Conservation (phyloP, 2,329 filamentous ascomycete genomes). For the Neonectria neomacrospora region DNA sequence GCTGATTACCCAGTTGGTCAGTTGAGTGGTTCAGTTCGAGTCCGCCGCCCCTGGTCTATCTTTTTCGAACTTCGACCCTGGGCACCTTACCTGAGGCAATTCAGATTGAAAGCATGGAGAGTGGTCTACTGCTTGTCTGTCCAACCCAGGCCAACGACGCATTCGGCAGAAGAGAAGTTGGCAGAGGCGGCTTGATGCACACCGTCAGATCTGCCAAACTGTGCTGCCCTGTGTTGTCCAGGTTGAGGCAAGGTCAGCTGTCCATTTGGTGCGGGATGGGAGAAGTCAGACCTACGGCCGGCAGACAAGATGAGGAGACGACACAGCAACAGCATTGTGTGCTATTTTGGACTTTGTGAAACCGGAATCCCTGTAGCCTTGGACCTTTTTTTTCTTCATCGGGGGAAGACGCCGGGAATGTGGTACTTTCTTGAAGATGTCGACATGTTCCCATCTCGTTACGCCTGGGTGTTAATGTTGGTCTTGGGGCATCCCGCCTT, state of each 20-base stretch:
- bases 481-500: neutral
- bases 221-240: neutral
- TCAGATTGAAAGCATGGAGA: neutral
- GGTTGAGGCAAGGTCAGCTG: neutral
- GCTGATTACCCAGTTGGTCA: slow-evolving; percentile 8
- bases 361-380: slow-evolving; percentile 3
- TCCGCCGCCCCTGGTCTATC: neutral
- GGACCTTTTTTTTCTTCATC: slow-evolving; percentile 8
- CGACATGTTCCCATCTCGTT: slow-evolving; percentile 1
- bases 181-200: slow-evolving; percentile 8
- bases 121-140: neutral
- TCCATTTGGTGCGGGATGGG: neutral
- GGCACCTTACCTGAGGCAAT: slow-evolving; percentile 16
- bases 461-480: neutral
- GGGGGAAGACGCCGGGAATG: slow-evolving; percentile 1
- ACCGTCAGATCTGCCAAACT: slow-evolving; percentile 5
- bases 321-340: neutral
- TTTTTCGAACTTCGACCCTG: neutral
- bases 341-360: slow-evolving; percentile 15
- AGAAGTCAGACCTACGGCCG: neutral
- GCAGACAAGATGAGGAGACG: neutral
- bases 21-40: slow-evolving; percentile 4
- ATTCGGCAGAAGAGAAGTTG: neutral
- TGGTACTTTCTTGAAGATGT: neutral
- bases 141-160: neutral